Conservation (phyloP, 176 grass and related monocot genomes). For the Carex myosuroides region DNA sequence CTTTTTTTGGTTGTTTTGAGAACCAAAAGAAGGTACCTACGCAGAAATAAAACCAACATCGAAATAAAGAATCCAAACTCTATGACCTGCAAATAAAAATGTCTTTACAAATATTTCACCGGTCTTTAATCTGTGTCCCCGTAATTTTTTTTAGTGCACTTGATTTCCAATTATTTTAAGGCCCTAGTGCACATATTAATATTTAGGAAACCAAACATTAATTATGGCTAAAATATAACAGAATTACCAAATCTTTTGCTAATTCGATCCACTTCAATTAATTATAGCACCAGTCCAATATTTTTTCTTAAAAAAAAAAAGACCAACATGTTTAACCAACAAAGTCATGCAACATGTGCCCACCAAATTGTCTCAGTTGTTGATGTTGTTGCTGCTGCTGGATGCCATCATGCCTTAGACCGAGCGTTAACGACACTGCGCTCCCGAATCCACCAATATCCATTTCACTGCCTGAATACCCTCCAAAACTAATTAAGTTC, state of each 20-base stretch:
- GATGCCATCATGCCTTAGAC: slow-evolving; percentile 36
- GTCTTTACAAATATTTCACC: not conserved
- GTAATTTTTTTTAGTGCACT: not conserved
- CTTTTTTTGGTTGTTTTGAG: not conserved
- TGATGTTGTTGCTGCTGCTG: slow-evolving; percentile 30
- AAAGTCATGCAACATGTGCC: slow-evolving; percentile 33
- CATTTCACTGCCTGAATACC: slow-evolving; percentile 22
- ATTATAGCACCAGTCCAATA: not conserved
- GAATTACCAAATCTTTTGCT: not conserved
- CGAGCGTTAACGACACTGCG: slow-evolving; percentile 42
- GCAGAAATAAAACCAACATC: not conserved
- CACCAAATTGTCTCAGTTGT: slow-evolving; percentile 32
- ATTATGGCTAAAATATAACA: slow-evolving; percentile 4
- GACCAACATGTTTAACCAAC: slow-evolving; percentile 21
- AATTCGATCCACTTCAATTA: not conserved
- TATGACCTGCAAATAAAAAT: not conserved
- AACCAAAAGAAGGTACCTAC: not conserved
- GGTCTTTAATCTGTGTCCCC: not conserved
- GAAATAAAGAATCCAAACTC: not conserved
- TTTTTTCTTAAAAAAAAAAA: not conserved
- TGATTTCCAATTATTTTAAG: not conserved
- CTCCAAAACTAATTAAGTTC: slow-evolving; percentile 33
- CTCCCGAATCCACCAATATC: slow-evolving; percentile 34
- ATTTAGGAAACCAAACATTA: not conserved
- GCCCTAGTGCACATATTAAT: not conserved